Percentiles rank a stretch among this genome's conserved stretches.
These are phyloP conservation scores for Physcomitrellopsis africana DNA, from an alignment of 225 moss, liverwort and hornwort genomes.

Conservation along the genomic window DNA sequence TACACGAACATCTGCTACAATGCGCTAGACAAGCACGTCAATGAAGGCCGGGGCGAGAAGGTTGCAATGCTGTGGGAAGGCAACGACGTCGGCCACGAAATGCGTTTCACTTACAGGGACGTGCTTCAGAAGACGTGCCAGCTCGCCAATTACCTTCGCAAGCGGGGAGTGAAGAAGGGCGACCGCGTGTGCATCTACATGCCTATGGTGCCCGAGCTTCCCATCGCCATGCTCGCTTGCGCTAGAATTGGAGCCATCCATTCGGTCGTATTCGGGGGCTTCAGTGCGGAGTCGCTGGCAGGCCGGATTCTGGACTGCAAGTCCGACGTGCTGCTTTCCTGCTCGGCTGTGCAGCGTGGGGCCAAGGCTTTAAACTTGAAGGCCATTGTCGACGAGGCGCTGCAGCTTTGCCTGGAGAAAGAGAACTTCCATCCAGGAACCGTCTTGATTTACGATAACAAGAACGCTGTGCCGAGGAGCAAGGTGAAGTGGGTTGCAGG, in stretches of 20 bases:
- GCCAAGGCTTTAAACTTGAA: conserved; percentile 62
- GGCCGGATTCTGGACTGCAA: conserved; percentile 75
- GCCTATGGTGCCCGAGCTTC: conserved; percentile 88
- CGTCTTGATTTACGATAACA: conserved; percentile 65
- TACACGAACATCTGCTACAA: conserved; percentile 89
- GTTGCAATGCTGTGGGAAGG: conserved; percentile 93
- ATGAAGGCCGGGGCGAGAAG: conserved; percentile 65
- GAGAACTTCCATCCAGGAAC: conserved; percentile 52
- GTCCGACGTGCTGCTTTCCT: conserved; percentile 63
- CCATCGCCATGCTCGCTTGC: conserved; percentile 92
- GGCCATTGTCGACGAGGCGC: conserved; percentile 63
- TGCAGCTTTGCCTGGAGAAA: conserved; percentile 55
- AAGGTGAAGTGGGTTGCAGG: conserved; percentile 58
- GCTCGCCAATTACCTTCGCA: conserved; percentile 81
- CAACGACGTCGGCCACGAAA: conserved; percentile 68
- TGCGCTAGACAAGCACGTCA: conserved; percentile 86
- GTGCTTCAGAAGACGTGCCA: conserved; percentile 66
- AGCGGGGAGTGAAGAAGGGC: conserved; percentile 80
- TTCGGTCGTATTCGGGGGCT: conserved; percentile 85
- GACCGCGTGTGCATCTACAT: conserved; percentile 87
- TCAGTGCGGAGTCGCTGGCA: conserved; percentile 78
- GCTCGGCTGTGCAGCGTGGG: conserved; percentile 64
- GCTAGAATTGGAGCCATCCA: conserved; percentile 87
- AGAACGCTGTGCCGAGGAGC: conserved; percentile 39
- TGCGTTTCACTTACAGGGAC: conserved; percentile 58